Base-by-base conservation (phyloP, 768 basidiomycete species). In the Pholiota molesta region DNA sequence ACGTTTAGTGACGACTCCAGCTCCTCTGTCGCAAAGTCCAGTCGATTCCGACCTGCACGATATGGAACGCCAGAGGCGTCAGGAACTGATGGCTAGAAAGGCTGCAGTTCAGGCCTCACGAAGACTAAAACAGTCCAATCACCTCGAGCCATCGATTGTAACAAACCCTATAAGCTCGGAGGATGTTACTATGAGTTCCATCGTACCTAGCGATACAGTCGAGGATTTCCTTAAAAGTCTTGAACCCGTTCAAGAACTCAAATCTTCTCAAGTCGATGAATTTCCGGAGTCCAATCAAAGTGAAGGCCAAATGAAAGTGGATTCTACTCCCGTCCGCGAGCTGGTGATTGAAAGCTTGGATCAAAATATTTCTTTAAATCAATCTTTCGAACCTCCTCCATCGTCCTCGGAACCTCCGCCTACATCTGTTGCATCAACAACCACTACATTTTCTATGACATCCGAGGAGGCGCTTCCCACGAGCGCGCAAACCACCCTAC, bases 141-240 rank as follows among this genome's bases (percentile, higher is more conserved):
- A 63, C 16, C 66, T 42, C 11, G 62, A 62, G 7, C 16, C 74
- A 52, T 63, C 71, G 14, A 35, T 64, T 44, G 59, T 54, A 31
- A 54, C 40, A 14, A 42, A 71, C 47, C 68, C 47, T 54, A 69
- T 62, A 76, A 76, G 39, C 19, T 23, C 13, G 33, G 62, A 63
- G 44, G 55, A 62, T 39, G 51, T 33, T 4, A 59, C 57, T 33
- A 75, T 77, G 74, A 61, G 71, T n/a, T 62, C 70, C 10, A 67
- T 71, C 6, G 75, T 70, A 16, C 79, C 84, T 55, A 72, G 75
- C 4, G 83, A 84, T 58, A 81, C 77, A 8, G 91, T 92, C 2
- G 91, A 93, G 60, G 88, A 91, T 68, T 93, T 93, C 68, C 76
- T 93, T 37, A 89, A 86, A 60, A 87, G 82, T 62, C 87, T 91